phyloP scores from a whole-genome alignment of 1,139 yeast genomes.

The Taphrina deformans region DNA sequence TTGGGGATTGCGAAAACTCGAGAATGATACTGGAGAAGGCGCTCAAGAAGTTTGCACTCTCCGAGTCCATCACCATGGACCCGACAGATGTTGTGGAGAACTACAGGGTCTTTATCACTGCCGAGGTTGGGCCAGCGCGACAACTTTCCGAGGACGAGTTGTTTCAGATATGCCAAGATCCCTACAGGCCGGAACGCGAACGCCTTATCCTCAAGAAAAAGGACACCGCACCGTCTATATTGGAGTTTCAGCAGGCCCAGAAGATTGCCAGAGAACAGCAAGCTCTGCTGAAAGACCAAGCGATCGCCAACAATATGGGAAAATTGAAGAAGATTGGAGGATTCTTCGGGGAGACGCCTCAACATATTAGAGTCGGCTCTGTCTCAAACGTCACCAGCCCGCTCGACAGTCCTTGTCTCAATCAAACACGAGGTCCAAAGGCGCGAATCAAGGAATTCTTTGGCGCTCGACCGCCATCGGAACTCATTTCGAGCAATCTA shows the following conservation, averaged over 20 bases:
- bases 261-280: constrained; percentile 42
- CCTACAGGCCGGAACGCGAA: constrained; percentile 68
- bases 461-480: constrained; percentile 93
- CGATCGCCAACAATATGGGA: constrained; percentile 34
- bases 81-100: constrained; percentile 12
- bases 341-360: constrained; percentile 36
- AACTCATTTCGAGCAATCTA: constrained; percentile 81
- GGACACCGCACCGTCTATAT: constrained; percentile 62
- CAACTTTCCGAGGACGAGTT: constrained; percentile 74
- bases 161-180: constrained; percentile 76
- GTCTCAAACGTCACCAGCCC: background rate
- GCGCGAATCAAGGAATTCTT: constrained; percentile 53
- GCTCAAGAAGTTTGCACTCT: constrained; percentile 52
- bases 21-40: constrained; percentile 73
- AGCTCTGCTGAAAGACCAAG: constrained; percentile 25
- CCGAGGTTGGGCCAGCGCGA: constrained; percentile 52
- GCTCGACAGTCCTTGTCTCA: background rate
- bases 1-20: constrained; percentile 79
- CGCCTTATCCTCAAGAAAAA: constrained; percentile 69
- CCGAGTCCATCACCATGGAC: constrained; percentile 41
- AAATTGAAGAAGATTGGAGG: constrained; percentile 33
- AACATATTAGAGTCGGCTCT: constrained; percentile 6
- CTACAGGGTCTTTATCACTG: constrained; percentile 33
- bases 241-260: constrained; percentile 67
- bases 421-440: constrained; percentile 22